A percentile compares a stretch with the other conserved stretches of the same genome.
phyloP scores from a whole-genome alignment of 306 rosid genomes.

The Medicago arabica region DNA sequence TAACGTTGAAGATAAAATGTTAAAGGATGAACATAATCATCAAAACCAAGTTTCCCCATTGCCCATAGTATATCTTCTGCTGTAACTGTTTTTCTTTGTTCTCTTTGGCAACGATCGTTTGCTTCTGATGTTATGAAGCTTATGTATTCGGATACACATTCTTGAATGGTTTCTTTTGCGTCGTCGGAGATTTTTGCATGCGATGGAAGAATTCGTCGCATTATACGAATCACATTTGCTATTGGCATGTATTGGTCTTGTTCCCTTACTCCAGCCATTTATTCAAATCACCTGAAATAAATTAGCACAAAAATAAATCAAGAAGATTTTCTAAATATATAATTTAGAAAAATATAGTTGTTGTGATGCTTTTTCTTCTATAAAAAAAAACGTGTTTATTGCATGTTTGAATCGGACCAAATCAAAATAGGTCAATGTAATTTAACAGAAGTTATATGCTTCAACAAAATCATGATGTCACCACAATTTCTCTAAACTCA shows the following conservation, averaged over 20 bases:
- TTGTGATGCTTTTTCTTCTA: neutral
- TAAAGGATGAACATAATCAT: conserved; percentile 64
- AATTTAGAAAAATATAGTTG: neutral
- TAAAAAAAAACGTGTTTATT: neutral
- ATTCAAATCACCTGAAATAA: neutral
- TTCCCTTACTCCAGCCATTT: conserved; percentile 46
- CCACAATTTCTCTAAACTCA: neutral
- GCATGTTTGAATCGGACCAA: neutral
- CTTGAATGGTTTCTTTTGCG: conserved; percentile 75
- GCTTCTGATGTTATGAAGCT: conserved; percentile 81
- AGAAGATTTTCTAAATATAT: too few species aligned
- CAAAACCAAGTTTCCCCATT: conserved; percentile 70
- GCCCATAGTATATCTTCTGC: conserved; percentile 82
- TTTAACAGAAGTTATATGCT: neutral
- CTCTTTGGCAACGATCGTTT: conserved; percentile 67
- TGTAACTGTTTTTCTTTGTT: conserved; percentile 71
- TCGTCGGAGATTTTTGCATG: conserved; percentile 83
- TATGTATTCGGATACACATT: conserved; percentile 77
- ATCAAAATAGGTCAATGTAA: neutral
- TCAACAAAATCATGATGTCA: neutral
- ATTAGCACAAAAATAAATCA: too few species aligned
- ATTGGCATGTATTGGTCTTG: conserved; percentile 86
- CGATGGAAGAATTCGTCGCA: conserved; percentile 67
- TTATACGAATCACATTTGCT: conserved; percentile 75
- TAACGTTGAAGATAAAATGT: conserved; percentile 55